Evolutionary conservation across 2,329 filamentous ascomycete species (phyloP).

Genomic region (Sodiomyces alkalinus): DNA sequence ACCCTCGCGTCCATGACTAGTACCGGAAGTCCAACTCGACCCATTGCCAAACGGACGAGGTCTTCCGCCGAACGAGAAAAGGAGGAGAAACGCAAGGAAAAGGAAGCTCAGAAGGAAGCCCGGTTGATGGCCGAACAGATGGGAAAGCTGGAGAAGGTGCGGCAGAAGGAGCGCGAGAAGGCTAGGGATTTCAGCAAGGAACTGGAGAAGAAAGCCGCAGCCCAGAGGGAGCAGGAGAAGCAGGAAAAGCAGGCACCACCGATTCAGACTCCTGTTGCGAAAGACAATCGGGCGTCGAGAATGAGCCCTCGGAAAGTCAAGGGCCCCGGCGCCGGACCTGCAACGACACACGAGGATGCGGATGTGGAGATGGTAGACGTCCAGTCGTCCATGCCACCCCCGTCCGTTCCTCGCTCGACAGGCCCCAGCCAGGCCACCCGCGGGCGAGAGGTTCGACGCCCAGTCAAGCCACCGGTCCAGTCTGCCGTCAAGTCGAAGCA

Average conservation of each 20-base stretch:
- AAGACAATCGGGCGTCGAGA: constrained; percentile 27
- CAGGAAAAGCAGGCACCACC: constrained; percentile 8
- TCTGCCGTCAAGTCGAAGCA: constrained; percentile 50
- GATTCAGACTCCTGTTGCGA: constrained; percentile 16
- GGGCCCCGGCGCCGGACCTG: constrained; percentile 17
- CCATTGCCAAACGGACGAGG: constrained; percentile 33
- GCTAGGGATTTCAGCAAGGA: constrained; percentile 43
- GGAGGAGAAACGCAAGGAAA: constrained; percentile 51
- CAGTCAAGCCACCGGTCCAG: constrained; percentile 47
- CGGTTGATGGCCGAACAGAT: constrained; percentile 44
- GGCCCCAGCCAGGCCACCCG: constrained; percentile 31
- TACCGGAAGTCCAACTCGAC: constrained; percentile 26
- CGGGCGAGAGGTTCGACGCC: constrained; percentile 40
- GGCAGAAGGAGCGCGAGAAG: constrained; percentile 56
- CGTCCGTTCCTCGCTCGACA: constrained; percentile 38
- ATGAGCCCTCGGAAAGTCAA: constrained; percentile 37
- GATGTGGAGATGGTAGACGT: constrained; percentile 44
- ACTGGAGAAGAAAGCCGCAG: constrained; percentile 36
- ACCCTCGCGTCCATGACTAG: constrained; percentile 11
- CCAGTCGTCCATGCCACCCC: constrained; percentile 40
- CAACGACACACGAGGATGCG: constrained; percentile 12
- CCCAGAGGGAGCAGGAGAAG: constrained; percentile 36
- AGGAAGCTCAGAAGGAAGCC: constrained; percentile 51
- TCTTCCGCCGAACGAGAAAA: constrained; percentile 46
- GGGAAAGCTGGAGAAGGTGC: constrained; percentile 49